Conservation (phyloP, 148 eudicot species). For the Arbutus unedo region DNA sequence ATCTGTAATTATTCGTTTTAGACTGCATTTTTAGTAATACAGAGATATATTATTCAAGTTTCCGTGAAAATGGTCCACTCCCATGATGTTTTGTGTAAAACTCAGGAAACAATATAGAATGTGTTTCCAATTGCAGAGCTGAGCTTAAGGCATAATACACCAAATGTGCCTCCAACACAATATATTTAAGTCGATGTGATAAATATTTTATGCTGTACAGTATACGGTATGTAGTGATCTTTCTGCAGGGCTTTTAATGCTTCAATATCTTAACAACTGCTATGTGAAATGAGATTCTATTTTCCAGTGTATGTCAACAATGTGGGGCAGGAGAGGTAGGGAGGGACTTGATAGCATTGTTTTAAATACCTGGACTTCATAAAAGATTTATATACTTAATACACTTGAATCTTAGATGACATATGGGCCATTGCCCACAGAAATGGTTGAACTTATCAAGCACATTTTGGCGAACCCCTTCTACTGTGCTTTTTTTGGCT, state of each 20-base stretch:
- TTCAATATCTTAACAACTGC: neutral
- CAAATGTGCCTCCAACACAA: neutral
- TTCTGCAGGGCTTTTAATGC: neutral
- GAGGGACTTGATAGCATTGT: neutral
- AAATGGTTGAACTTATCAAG: neutral
- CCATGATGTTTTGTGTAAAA: neutral
- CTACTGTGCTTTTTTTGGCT: neutral
- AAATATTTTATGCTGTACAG: neutral
- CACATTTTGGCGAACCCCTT: neutral
- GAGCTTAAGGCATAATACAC: neutral
- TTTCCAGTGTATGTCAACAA: neutral
- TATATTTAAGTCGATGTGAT: neutral
- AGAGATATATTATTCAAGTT: neutral
- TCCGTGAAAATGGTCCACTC: neutral
- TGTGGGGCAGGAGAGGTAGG: neutral
- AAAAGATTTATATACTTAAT: neutral
- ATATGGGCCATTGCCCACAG: neutral
- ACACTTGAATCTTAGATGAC: neutral
- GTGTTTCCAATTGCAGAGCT: neutral
- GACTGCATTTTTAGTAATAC: neutral
- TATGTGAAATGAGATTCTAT: neutral
- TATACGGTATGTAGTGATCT: neutral
- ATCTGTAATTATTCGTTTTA: neutral
- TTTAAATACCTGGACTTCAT: constrained; percentile 5
- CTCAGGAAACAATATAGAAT: neutral